A percentile compares a stretch with the other conserved stretches of the same genome.
phyloP scores from a whole-genome alignment of 164 flowering plant genomes.

The Sedum album region DNA sequence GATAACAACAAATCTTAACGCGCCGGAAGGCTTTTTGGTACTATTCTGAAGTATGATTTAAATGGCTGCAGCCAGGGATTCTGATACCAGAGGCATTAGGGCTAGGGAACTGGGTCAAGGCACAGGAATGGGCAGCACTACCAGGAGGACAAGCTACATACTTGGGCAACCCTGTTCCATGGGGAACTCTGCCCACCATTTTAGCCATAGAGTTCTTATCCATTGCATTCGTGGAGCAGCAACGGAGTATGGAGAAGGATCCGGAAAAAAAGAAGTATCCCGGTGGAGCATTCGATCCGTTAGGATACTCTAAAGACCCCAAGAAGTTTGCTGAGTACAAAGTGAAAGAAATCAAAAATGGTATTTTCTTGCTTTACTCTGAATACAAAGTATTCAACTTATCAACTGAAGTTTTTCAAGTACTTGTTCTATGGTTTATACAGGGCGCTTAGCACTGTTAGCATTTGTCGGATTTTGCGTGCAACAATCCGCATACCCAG shows the following conservation, averaged over 20 bases:
- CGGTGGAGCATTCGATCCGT: slow-evolving; percentile 92
- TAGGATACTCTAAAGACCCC: slow-evolving; percentile 98
- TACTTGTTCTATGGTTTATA: background rate
- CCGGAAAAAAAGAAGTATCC: slow-evolving; percentile 96
- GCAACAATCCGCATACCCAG: slow-evolving; percentile 93
- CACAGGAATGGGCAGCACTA: background rate
- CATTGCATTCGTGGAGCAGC: background rate
- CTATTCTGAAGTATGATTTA: no score
- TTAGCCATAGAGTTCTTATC: background rate
- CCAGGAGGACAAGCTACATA: background rate
- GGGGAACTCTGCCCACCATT: background rate
- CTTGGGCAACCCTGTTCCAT: background rate
- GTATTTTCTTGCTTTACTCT: slow-evolving; percentile 18
- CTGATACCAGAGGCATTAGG: background rate
- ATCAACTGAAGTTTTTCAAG: background rate
- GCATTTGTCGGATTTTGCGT: slow-evolving; percentile 93
- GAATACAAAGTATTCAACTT: background rate
- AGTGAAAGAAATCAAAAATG: slow-evolving; percentile 89
- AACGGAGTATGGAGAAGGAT: slow-evolving; percentile 15
- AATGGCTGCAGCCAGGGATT: background rate
- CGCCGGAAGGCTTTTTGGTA: no score
- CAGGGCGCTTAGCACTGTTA: slow-evolving; percentile 86
- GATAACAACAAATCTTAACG: no score
- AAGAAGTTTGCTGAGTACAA: slow-evolving; percentile 73
- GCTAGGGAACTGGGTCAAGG: background rate